A percentile compares a stretch with the other conserved stretches of the same genome.
phyloP scores from a whole-genome alignment of 2,329 filamentous ascomycete genomes.

The Fusarium poae region DNA sequence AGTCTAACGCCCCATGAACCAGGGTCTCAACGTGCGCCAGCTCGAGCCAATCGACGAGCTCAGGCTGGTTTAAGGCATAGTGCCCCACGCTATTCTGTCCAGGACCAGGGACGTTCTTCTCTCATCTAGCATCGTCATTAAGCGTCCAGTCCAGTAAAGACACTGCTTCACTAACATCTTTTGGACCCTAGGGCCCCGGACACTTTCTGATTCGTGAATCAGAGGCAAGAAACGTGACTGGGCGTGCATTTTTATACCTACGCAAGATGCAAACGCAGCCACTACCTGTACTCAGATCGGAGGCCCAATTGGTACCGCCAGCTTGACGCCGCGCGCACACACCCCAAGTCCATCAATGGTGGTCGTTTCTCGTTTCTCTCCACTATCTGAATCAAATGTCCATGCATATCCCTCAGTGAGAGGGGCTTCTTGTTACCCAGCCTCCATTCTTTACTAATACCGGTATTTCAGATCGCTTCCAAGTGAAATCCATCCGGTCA shows the following conservation, averaged over 20 bases:
- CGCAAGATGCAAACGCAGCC: slow-evolving; percentile 40
- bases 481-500: slow-evolving; percentile 6
- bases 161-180: slow-evolving; percentile 25
- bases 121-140: slow-evolving; percentile 36
- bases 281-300: slow-evolving; percentile 12
- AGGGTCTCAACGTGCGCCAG: slow-evolving; percentile 40
- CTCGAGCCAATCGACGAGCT: slow-evolving; percentile 35
- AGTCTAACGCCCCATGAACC: slow-evolving; percentile 37
- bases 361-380: slow-evolving; percentile 15
- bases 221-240: slow-evolving; percentile 40
- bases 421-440: slow-evolving; percentile 9
- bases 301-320: slow-evolving; percentile 25
- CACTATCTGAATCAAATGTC: slow-evolving; percentile 13
- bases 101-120: slow-evolving; percentile 15
- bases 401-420: slow-evolving; percentile 23
- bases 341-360: not conserved
- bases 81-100: slow-evolving; percentile 33
- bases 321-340: slow-evolving; percentile 33
- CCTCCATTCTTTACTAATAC: slow-evolving; percentile 15
- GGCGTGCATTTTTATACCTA: slow-evolving; percentile 39
- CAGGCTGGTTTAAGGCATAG: slow-evolving; percentile 35
- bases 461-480: not conserved
- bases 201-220: slow-evolving; percentile 34
- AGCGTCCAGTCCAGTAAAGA: slow-evolving; percentile 20
- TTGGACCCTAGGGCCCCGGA: slow-evolving; percentile 16